Conservation (phyloP, 139 green algal species). For the Monoraphidium neglectum region DNA sequence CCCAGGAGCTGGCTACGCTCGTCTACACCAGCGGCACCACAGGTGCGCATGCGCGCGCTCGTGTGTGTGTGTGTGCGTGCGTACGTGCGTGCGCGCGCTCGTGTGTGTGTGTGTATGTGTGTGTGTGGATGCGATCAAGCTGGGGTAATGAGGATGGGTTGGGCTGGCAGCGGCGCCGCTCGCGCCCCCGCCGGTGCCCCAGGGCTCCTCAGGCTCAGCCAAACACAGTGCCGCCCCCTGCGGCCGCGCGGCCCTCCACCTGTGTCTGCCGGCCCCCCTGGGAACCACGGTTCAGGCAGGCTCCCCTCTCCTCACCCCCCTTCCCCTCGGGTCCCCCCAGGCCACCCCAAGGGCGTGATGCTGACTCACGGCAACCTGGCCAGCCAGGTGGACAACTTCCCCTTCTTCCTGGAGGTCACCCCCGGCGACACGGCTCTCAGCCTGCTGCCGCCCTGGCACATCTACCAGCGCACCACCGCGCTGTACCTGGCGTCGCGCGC, state of each 20-base stretch:
- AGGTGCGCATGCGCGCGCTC: conserved; percentile 36
- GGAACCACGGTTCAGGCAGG: no score
- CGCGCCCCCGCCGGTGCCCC: no score
- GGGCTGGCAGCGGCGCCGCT: no score
- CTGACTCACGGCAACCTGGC: conserved; percentile 87
- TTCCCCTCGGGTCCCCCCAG: no score
- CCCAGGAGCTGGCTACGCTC: conserved; percentile 46
- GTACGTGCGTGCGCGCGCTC: no score
- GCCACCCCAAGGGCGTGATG: conserved; percentile 73
- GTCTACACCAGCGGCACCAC: conserved; percentile 86
- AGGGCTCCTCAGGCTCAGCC: no score
- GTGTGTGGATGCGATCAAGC: no score
- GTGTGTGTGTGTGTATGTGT: no score
- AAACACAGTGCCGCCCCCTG: no score
- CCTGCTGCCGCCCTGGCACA: conserved; percentile 95
- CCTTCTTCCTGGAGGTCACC: conserved; percentile 56
- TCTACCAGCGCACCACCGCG: conserved; percentile 64
- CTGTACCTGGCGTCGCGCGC: conserved; percentile 19
- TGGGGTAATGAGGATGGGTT: no score
- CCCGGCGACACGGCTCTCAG: conserved; percentile 64
- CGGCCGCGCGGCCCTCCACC: no score
- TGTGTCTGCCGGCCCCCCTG: no score
- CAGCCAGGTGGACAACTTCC: conserved; percentile 77
- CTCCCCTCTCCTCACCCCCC: background rate
- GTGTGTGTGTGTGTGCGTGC: background rate